phyloP scores from a whole-genome alignment of 257 asterid species.

The Ilex aquifolium region DNA sequence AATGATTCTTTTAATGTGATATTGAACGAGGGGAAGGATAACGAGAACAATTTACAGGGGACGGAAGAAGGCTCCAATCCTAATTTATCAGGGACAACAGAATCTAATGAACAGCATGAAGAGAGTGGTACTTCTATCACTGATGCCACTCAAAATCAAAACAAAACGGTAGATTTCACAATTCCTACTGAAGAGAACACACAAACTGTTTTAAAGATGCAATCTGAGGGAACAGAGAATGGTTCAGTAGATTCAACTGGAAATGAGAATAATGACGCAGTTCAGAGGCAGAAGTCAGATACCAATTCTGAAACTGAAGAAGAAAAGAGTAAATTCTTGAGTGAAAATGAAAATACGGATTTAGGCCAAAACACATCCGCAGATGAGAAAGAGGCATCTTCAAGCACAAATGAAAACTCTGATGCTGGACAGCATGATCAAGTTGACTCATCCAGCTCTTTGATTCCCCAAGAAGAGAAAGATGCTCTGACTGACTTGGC shows the following conservation, averaged over 20 bases:
- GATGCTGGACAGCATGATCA: slow-evolving; percentile 20
- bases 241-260: slow-evolving; percentile 15
- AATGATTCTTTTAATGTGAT: no score
- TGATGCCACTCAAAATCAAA: slow-evolving; percentile 21
- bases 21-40: no score
- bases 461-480: slow-evolving; percentile 51
- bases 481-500: slow-evolving; percentile 57
- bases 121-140: slow-evolving; percentile 2
- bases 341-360: slow-evolving; percentile 42
- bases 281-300: slow-evolving; percentile 13
- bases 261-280: slow-evolving; percentile 10
- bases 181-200: slow-evolving; percentile 5
- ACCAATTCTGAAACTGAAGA: slow-evolving; percentile 21
- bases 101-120: slow-evolving; percentile 17
- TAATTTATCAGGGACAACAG: neutral
- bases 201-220: slow-evolving; percentile 13
- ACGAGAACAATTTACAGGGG: no score
- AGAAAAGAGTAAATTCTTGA: slow-evolving; percentile 33
- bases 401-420: slow-evolving; percentile 19
- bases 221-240: slow-evolving; percentile 16
- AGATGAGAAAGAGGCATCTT: slow-evolving; percentile 21
- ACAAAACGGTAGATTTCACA: slow-evolving; percentile 7
- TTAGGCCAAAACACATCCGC: slow-evolving; percentile 28
- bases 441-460: slow-evolving; percentile 32
- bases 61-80: no score